phyloP scores from a whole-genome alignment of 768 basidiomycete species.

The Hypholoma fasciculare region DNA sequence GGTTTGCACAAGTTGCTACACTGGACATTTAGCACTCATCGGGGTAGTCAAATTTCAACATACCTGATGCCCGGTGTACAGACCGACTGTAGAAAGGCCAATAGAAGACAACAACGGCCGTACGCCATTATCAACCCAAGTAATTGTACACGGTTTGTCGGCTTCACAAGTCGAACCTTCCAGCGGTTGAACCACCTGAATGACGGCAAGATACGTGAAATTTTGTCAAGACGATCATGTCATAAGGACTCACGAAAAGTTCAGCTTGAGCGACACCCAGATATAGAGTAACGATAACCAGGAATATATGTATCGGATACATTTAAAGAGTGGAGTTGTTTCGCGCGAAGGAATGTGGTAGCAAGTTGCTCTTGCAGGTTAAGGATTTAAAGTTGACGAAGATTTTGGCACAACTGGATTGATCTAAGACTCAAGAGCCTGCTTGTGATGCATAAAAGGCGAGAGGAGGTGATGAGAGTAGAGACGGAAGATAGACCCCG shows the following conservation, averaged over 20 bases:
- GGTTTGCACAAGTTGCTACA: constrained; percentile 57
- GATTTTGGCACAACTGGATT: neutral
- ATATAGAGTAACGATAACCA: constrained; percentile 19
- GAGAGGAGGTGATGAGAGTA: neutral
- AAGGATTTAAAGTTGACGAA: neutral
- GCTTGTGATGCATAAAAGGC: neutral
- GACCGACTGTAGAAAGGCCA: constrained; percentile 51
- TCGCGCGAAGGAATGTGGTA: constrained; percentile 12
- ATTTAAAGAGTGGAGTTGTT: constrained; percentile 16
- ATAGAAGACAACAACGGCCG: constrained; percentile 48
- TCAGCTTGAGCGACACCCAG: constrained; percentile 31
- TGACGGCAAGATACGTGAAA: neutral
- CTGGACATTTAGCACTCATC: constrained; percentile 1
- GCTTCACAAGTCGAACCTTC: constrained; percentile 47
- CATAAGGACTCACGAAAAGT: constrained; percentile 37
- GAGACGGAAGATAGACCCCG: neutral
- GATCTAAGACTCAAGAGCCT: neutral
- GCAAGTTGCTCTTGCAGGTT: neutral
- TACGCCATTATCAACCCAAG: constrained; percentile 66
- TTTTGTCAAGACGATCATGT: neutral
- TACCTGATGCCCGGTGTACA: constrained; percentile 61
- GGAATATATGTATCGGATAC: constrained; percentile 12
- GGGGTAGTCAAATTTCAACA: constrained; percentile 15
- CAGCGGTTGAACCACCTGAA: constrained; percentile 33
- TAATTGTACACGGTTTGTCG: constrained; percentile 51